Conservation (phyloP, 108 stramenopile species). For the Cyclotella distinguenda region DNA sequence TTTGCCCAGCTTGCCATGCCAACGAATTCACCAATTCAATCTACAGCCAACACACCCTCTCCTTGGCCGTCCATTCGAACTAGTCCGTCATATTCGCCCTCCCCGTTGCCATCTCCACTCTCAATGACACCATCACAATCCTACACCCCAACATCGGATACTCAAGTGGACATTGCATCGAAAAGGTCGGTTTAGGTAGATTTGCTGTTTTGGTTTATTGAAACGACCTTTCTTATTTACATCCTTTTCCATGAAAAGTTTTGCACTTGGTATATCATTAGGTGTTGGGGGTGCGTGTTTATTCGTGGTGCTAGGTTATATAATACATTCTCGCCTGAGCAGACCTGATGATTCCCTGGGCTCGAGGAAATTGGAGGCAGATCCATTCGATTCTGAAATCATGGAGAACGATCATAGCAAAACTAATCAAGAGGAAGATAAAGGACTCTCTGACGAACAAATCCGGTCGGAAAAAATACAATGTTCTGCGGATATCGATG, state of each 20-base stretch:
- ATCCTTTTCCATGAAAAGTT: slow-evolving; percentile 1
- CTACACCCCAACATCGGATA: background rate
- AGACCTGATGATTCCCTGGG: background rate
- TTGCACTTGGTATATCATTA: slow-evolving; percentile 26
- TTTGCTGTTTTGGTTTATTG: background rate
- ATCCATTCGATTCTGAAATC: too few relatives aligned
- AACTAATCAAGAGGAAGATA: background rate
- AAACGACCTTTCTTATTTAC: background rate
- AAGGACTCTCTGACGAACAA: too few relatives aligned
- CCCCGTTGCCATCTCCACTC: background rate
- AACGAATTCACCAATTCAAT: background rate
- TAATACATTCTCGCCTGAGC: slow-evolving; percentile 5
- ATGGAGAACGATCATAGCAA: too few relatives aligned
- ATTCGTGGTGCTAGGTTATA: slow-evolving; percentile 6
- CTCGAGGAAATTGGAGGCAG: background rate
- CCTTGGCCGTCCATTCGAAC: background rate
- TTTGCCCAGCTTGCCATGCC: background rate
- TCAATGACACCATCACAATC: background rate
- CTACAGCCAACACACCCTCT: background rate
- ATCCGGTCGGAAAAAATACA: too few relatives aligned
- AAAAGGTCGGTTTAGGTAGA: background rate
- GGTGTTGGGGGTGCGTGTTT: slow-evolving; percentile 22
- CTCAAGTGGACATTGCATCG: background rate
- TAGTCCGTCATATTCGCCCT: background rate
- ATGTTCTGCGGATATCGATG: too few relatives aligned